Evolutionary conservation across 306 rosid genomes (phyloP), one percentile per base, ranked within the genome.

Genomic region (Sphenostylis stenocarpa): DNA sequence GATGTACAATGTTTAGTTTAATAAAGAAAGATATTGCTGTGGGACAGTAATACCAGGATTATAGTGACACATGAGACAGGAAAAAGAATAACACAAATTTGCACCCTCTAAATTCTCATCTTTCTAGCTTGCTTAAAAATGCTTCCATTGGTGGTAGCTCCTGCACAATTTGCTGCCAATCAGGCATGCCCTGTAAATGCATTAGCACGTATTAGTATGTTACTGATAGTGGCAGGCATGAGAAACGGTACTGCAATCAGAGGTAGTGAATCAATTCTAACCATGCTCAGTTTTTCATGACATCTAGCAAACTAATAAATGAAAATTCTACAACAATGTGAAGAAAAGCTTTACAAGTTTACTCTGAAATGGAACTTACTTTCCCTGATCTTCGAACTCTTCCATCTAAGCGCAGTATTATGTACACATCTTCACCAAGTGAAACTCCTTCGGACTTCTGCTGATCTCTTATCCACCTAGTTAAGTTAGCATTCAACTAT

Each of bases 101-200:
- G 69, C 76, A 49, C 70, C 49, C 75, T 69, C 58, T 68, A 4
- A 11, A 43, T 80, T 75, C 51, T 85, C 87, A 92, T 87, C 89
- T 90, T 85, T 94, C 97, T 6, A 94, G 90, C 87, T 90, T 95
- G 89, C 99, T 92, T 45, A 95, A 80, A 72, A 95, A 62, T 79
- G 96, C 97, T 47, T 95, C 99, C 84, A 91, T 79, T 47, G 90
- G 90, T 26, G 99, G 99, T 28, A 95, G 88, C 91, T 95, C 99
- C 75, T 88, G 55, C 77, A 82, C 70, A 71, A 95, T 92, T 87
- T 95, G 83, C 84, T 72, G 80, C 99, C 99, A 92, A 82, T 92
- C 96, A n/a, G 99, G 99, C 90, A 92, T 87, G 53, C 99, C 99
- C 99, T 92, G 96, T 73, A 65, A 86, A 70, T 57, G 41, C 57